Base-by-base conservation (phyloP, 768 basidiomycete species). In the Amylocystis lapponica region DNA sequence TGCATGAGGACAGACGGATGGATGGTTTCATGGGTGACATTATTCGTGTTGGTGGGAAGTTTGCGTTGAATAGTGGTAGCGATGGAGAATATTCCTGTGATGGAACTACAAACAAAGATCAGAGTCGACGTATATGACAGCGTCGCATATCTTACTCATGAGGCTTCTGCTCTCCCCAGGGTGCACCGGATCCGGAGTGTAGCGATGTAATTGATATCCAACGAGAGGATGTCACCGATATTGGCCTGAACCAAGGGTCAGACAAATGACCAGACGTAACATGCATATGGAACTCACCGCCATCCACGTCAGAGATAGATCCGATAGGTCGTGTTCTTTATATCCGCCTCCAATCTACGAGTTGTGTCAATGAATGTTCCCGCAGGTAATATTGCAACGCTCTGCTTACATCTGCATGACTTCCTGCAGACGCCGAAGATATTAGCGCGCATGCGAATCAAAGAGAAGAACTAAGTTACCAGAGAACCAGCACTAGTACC, bases 261-360 rank as follows among this genome's bases (percentile, higher is more conserved):
- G 36, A 7, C n/a, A n/a, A 22, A 25, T 31, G 23, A 19, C 8
- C 5, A 36, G n/a, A 29, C 35, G 22, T 16, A 29, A 10, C 2
- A 16, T 35, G 27, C 21, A 29, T n/a, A 27, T 27, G 5, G n/a
- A 12, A 67, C 74, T 27, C 52, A 81, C 79, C 41, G 68, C 69
- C 78, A 83, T 81, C 81, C 81, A 83, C 32, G 63, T 60, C 38
- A 87, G 63, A 12, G 78, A 71, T 20, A 86, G 33, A 53, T 85
- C 81, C 0, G 84, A 71, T 22, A 87, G 59, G 51, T 87, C 85
- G 56, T 84, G 84, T 33, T 76, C 67, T 22, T 68, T 56, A 59
- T 77, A 86, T 29, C 85, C 84, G 21, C 85, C 85, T 13, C 83
- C 83, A 35, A 82, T 72, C 84, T 86, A 30, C 23, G 25, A 16